These are phyloP conservation scores for Nemania diffusa DNA, from an alignment of 2,329 filamentous ascomycete genomes.

Conservation along the genomic window DNA sequence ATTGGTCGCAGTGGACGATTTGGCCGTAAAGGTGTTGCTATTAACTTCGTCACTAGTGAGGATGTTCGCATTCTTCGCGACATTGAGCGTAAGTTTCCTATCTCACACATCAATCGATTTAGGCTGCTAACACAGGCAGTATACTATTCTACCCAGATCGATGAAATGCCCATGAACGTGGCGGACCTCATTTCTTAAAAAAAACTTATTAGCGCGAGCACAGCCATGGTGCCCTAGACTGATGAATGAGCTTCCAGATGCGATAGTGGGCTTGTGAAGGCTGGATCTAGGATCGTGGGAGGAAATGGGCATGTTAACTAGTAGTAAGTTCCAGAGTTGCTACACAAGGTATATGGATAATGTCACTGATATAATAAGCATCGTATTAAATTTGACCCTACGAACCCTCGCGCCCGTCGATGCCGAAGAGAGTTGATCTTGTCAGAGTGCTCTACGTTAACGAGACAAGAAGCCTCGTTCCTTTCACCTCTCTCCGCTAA, in stretches of 20 bases:
- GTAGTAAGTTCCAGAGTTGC: constrained; percentile 39
- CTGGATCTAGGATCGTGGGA: constrained; percentile 40
- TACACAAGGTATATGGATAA: not conserved
- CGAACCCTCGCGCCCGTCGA: constrained; percentile 7
- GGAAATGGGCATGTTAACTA: constrained; percentile 49
- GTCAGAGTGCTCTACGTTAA: not conserved
- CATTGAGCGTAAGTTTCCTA: constrained; percentile 80
- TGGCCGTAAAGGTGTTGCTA: constrained; percentile 97
- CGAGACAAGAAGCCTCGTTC: not conserved
- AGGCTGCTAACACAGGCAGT: constrained; percentile 59
- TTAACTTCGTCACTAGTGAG: constrained; percentile 99
- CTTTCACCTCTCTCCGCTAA: not conserved
- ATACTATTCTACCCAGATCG: constrained; percentile 96
- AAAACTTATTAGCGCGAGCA: constrained; percentile 23
- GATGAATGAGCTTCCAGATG: constrained; percentile 23
- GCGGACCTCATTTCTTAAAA: constrained; percentile 66
- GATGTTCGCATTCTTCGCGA: constrained; percentile 97
- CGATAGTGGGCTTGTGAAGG: not conserved
- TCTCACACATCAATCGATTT: not conserved
- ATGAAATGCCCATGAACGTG: constrained; percentile 99
- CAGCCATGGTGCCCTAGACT: constrained; percentile 3
- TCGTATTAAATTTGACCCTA: constrained; percentile 27
- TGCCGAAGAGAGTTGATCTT: not conserved
- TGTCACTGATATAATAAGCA: constrained; percentile 34
- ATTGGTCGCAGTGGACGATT: constrained; percentile 96